These are phyloP conservation scores for Dactylellina parvicollis DNA, from an alignment of 2,329 filamentous ascomycete species.

Conservation along the genomic window DNA sequence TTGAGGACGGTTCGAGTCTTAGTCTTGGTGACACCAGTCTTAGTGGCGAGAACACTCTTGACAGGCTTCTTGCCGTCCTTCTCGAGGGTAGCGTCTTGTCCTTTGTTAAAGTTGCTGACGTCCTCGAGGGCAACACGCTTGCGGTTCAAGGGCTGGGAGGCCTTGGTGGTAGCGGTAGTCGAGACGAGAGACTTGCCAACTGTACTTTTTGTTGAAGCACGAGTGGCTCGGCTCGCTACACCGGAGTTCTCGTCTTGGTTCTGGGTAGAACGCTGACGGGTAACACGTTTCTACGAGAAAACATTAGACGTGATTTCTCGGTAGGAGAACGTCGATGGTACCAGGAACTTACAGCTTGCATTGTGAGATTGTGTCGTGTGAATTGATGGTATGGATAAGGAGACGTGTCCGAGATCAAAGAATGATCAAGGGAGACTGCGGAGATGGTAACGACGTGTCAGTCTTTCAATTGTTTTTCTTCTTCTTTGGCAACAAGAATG, in stretches of 20 bases:
- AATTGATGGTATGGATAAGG: conserved; percentile 1
- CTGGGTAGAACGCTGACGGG: conserved; percentile 39
- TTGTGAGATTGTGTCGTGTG: conserved; percentile 20
- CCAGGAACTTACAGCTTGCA: conserved; percentile 50
- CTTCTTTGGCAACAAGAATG: not conserved
- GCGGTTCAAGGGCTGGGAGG: conserved; percentile 68
- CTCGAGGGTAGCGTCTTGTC: conserved; percentile 69
- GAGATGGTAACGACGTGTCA: conserved; percentile 16
- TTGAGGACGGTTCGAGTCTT: conserved; percentile 63
- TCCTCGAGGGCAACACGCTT: conserved; percentile 90
- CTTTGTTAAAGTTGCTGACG: conserved; percentile 93
- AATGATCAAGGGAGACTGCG: conserved; percentile 41
- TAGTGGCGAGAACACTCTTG: conserved; percentile 72
- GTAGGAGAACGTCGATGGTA: not conserved
- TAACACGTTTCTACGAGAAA: conserved; percentile 49
- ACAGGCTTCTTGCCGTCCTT: conserved; percentile 76
- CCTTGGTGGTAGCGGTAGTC: conserved; percentile 63
- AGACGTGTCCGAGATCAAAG: conserved; percentile 33
- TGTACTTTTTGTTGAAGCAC: conserved; percentile 41
- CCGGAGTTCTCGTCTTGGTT: conserved; percentile 53
- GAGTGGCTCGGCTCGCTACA: conserved; percentile 50
- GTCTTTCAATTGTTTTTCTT: not conserved
- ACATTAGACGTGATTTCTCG: not conserved
- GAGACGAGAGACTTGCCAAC: conserved; percentile 30
- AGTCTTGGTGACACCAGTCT: conserved; percentile 70